Base-by-base conservation (phyloP, 1,284 basidiomycete genomes). In the Coniophora puteana region DNA sequence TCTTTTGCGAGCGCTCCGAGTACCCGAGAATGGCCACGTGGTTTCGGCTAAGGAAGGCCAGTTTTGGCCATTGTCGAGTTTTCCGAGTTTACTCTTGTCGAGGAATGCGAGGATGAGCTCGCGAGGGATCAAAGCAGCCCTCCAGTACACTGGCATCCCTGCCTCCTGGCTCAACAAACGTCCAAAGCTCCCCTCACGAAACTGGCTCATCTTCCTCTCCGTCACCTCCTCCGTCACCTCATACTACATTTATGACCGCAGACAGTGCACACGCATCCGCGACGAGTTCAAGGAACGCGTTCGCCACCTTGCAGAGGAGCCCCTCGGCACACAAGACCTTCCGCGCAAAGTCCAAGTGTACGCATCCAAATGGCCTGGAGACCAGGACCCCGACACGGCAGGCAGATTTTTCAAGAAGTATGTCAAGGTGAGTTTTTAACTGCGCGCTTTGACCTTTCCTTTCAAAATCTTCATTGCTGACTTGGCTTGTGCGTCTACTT, bases 331-430 rank as follows among this genome's bases (percentile, higher is more conserved):
- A 21, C 63, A 83, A 51, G 91, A 84, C 21, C 69, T 75, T 45
- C 81, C 89, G 5, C 78, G 94, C 32, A 91, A 85, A 60, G 83
- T 97, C 43, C 83, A 75, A 2, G 92, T 98, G 16, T 93, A 91
- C 56, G 90, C 85, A 22, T 80, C 81, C 27, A 89, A 89, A 59
- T 95, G 93, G 80, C 93, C 94, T 1, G 93, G 90, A 35, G 96
- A 99, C 62, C 92, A 95, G 55, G 93, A 98, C 58, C 81, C 83
- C 51, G 84, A 93, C 59, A 81, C 89, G 48, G 79, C 83, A 40
- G 68, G 90, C 56, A 81, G 74, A 61, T 93, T 91, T 71, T 99
- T 98, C 68, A 84, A 89, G 59, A 92, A 89, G 71, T 98, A 96
- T 66, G 81, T 97, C 71, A 96, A 96, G 85, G 93, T 95, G 70